phyloP scores from a whole-genome alignment of 495 filamentous ascomycete genomes.

The Xylaria telfairii region DNA sequence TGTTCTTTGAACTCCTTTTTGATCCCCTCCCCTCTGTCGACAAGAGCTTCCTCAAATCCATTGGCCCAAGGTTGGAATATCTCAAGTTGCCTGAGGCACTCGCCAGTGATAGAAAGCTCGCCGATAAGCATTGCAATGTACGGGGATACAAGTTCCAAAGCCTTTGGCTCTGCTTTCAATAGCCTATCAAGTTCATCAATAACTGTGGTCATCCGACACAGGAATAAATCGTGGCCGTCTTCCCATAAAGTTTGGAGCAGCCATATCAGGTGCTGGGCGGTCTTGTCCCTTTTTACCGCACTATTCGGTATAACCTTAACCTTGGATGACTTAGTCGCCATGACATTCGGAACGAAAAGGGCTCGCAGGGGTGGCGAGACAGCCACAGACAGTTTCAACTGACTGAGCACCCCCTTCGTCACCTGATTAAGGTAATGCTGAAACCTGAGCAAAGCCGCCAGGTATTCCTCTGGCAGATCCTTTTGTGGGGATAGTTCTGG shows the following conservation, averaged over 20 bases:
- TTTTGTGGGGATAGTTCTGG: constrained; percentile 35
- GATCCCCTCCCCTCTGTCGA: constrained; percentile 34
- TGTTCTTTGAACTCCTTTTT: constrained; percentile 35
- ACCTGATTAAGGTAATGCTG: constrained; percentile 40
- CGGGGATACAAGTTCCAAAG: constrained; percentile 46
- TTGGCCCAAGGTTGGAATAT: constrained; percentile 57
- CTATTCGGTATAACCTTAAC: neutral
- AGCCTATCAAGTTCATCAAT: constrained; percentile 57
- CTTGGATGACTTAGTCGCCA: neutral
- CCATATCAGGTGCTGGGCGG: constrained; percentile 40
- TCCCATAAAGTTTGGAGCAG: constrained; percentile 41
- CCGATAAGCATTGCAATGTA: constrained; percentile 44
- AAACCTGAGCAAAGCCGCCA: constrained; percentile 43
- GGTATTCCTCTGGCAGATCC: constrained; percentile 46
- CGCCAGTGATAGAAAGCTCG: constrained; percentile 50
- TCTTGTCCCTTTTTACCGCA: constrained; percentile 26
- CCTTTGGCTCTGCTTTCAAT: constrained; percentile 42
- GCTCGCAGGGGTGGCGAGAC: constrained; percentile 48
- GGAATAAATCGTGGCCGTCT: constrained; percentile 32
- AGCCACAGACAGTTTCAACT: constrained; percentile 31
- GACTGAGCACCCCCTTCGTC: constrained; percentile 27
- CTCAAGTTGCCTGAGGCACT: constrained; percentile 50
- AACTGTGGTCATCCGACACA: constrained; percentile 40
- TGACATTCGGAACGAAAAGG: constrained; percentile 29
- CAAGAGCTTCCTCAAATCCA: constrained; percentile 38